Evolutionary conservation across 2,329 filamentous ascomycete species (phyloP).

Genomic region (Colletotrichum higginsianum): DNA sequence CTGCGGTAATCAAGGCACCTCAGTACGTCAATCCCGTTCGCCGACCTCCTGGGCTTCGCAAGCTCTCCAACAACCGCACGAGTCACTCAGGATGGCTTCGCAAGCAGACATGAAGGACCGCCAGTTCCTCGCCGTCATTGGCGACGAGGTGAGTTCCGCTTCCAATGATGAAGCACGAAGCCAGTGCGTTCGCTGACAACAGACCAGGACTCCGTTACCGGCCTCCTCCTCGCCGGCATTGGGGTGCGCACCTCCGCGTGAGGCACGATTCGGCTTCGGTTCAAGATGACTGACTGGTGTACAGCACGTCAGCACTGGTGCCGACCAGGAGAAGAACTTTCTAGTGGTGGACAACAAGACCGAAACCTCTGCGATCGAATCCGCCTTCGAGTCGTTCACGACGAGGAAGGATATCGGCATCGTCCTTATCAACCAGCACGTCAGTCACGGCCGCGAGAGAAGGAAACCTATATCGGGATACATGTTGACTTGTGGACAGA

Average conservation of each 20-base stretch:
- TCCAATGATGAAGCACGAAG: conserved; percentile 48
- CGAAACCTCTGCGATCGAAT: conserved; percentile 88
- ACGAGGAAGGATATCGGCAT: conserved; percentile 97
- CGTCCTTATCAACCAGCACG: conserved; percentile 97
- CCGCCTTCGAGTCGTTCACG: conserved; percentile 91
- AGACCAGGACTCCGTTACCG: conserved; percentile 91
- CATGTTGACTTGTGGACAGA: conserved; percentile 66
- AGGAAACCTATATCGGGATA: background rate
- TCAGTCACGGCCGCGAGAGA: conserved; percentile 59
- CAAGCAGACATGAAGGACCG: conserved; percentile 82
- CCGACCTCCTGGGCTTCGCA: conserved; percentile 29
- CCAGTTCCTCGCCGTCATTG: conserved; percentile 97
- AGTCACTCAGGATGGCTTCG: conserved; percentile 59
- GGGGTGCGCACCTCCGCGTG: conserved; percentile 74
- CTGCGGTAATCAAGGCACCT: conserved; percentile 30
- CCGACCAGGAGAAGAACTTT: conserved; percentile 97
- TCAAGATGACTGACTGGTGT: conserved; percentile 27
- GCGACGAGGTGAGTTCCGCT: conserved; percentile 82
- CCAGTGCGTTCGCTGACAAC: conserved; percentile 42
- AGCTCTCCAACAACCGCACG: conserved; percentile 38
- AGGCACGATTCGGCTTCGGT: conserved; percentile 1
- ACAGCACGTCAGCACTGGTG: conserved; percentile 90
- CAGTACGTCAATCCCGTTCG: conserved; percentile 40
- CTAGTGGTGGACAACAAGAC: conserved; percentile 96
- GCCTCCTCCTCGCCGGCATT: conserved; percentile 93